Evolutionary conservation across 2,329 filamentous ascomycete genomes (phyloP).

Genomic region (Aspergillus texensis): DNA sequence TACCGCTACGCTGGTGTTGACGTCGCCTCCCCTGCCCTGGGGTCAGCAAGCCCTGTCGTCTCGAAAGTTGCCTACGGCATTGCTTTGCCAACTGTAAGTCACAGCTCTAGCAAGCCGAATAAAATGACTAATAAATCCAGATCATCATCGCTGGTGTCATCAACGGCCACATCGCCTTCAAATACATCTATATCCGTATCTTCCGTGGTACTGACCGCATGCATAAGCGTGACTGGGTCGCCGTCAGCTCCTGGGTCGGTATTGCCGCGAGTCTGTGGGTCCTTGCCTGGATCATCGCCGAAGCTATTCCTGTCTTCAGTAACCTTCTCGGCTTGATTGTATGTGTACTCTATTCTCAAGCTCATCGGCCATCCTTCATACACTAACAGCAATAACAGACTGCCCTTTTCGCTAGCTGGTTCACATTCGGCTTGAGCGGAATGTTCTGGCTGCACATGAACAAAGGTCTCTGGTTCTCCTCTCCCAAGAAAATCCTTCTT

Average conservation of each 20-base stretch:
- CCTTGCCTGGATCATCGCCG: constrained; percentile 68
- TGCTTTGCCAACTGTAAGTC: constrained; percentile 62
- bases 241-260: constrained; percentile 60
- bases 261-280: constrained; percentile 61
- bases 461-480: constrained; percentile 34
- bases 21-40: constrained; percentile 68
- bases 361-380: background rate
- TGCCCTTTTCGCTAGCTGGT: constrained; percentile 68
- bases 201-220: constrained; percentile 63
- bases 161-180: constrained; percentile 67
- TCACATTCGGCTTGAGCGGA: constrained; percentile 53
- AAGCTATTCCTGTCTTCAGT: constrained; percentile 70
- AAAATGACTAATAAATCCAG: constrained; percentile 20
- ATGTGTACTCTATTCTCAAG: constrained; percentile 9
- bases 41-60: constrained; percentile 59
- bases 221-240: constrained; percentile 53
- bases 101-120: background rate
- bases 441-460: constrained; percentile 45
- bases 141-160: constrained; percentile 73
- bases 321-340: constrained; percentile 65
- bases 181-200: constrained; percentile 66
- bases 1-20: constrained; percentile 66
- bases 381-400: constrained; percentile 30
- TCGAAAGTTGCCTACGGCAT: constrained; percentile 69
- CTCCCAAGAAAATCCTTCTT: constrained; percentile 33